Evolutionary conservation across 2,329 filamentous ascomycete genomes (phyloP), one percentile per base, ranked within the genome.

Genomic region (Phyllosticta paracitricarpa): DNA sequence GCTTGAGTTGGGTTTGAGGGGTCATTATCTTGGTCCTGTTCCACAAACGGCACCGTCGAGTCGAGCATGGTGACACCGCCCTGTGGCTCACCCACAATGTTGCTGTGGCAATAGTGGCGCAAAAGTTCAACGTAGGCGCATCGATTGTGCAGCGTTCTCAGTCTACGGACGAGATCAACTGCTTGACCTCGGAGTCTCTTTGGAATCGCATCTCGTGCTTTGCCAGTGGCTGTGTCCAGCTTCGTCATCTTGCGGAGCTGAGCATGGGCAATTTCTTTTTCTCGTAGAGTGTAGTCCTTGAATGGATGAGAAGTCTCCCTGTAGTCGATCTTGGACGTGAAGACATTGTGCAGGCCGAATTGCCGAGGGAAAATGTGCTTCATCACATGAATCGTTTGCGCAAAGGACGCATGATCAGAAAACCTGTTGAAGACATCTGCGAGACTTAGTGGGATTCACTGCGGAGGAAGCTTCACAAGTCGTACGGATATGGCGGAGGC

Each of bases 291-390:
- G 70, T 96, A 96, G 72, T 96, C 91, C 68, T 90, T 89, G 68
- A 93, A 86, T 26, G 82, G 82, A 67, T 93, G 88, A 0, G 84
- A 78, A 0, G 87, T 93, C 68, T 89, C 83, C 56, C 76, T 81
- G 24, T 70, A 71, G 70, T 94, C 82, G 17, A 88, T 80, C 3
- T 78, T 75, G 4, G 86, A 89, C 0, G 86, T 91, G 70, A 97
- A 97, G n/a, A 88, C 91, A 73, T 97, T 99, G 70, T 96, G 91
- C 3, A 99, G 77, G 14, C 84, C 84, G 69, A 96, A 97, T 69
- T 97, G 92, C 10, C 87, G 82, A 33, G 94, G 94, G 67, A 99
- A 99, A 1, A 99, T 86, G 73, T 97, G 93, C 79, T 93, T 94
- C 82, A 96, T 84, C 22, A 96, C 75, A 66, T 88, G 89, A 10